A percentile compares a stretch with the other conserved stretches of the same genome.
phyloP scores from a whole-genome alignment of 495 filamentous ascomycete species.

The Apodospora peruviana region DNA sequence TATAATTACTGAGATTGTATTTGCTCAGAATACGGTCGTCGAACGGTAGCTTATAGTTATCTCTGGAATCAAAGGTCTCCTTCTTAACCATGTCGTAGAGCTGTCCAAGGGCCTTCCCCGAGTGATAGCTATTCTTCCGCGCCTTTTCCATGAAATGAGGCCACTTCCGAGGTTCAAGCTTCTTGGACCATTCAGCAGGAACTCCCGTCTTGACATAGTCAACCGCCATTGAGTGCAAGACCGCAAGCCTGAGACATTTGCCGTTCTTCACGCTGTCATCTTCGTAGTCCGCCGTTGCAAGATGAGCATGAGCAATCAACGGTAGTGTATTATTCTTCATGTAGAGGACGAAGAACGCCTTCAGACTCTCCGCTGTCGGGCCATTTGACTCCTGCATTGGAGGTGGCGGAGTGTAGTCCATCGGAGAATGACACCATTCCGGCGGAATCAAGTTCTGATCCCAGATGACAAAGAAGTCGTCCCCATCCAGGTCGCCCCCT shows the following conservation, averaged over 20 bases:
- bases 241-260: slow-evolving; percentile 70
- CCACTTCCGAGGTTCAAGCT: slow-evolving; percentile 55
- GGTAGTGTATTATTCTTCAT: slow-evolving; percentile 88
- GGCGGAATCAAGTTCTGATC: slow-evolving; percentile 67
- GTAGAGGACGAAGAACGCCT: slow-evolving; percentile 80
- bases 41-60: slow-evolving; percentile 64
- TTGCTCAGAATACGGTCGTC: slow-evolving; percentile 69
- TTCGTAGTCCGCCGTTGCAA: slow-evolving; percentile 67
- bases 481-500: slow-evolving; percentile 92
- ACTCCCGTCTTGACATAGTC: slow-evolving; percentile 90
- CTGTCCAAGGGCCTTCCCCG: slow-evolving; percentile 68
- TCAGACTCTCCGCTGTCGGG: slow-evolving; percentile 65
- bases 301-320: slow-evolving; percentile 75
- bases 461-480: slow-evolving; percentile 95
- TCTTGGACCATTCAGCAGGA: slow-evolving; percentile 59
- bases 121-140: slow-evolving; percentile 53
- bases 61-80: slow-evolving; percentile 57
- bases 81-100: slow-evolving; percentile 65
- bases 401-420: slow-evolving; percentile 59
- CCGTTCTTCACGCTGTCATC: slow-evolving; percentile 57
- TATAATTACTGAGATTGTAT: slow-evolving; percentile 46
- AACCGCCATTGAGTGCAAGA: slow-evolving; percentile 83
- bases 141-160: slow-evolving; percentile 92
- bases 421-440: slow-evolving; percentile 65
- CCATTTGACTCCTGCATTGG: slow-evolving; percentile 45